These are phyloP conservation scores for Antrodiella citrinella DNA, from an alignment of 768 basidiomycete species.

Conservation along the genomic window DNA sequence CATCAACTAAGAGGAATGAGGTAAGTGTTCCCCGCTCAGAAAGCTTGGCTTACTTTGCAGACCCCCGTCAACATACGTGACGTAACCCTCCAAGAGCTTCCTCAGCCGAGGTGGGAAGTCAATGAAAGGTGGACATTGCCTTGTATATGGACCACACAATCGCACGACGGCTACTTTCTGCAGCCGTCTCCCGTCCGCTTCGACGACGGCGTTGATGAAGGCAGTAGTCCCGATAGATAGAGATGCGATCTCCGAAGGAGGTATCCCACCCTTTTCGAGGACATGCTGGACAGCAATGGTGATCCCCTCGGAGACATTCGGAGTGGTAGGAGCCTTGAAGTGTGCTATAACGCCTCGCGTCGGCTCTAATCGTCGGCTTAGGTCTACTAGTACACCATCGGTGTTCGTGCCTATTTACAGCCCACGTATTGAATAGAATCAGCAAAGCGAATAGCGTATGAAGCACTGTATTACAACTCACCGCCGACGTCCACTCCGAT, in stretches of 20 bases:
- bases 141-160: conserved; percentile 51
- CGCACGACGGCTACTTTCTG: conserved; percentile 57
- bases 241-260: conserved; percentile 34
- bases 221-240: conserved; percentile 59
- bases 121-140: conserved; percentile 49
- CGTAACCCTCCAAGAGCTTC: conserved; percentile 24
- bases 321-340: conserved; percentile 46
- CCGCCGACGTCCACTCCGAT: conserved; percentile 24
- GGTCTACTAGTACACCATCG: conserved; percentile 32
- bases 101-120: conserved; percentile 36
- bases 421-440: not conserved
- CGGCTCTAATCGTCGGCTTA: conserved; percentile 21
- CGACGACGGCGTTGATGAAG: conserved; percentile 43
- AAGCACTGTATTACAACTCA: conserved; percentile 2
- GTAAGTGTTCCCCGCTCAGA: not conserved
- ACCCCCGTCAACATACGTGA: conserved; percentile 33
- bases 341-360: conserved; percentile 29
- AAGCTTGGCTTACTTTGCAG: conserved; percentile 25
- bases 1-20: conserved; percentile 31
- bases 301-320: conserved; percentile 52
- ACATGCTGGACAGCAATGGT: conserved; percentile 40
- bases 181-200: conserved; percentile 43
- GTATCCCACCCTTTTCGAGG: conserved; percentile 29
- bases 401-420: conserved; percentile 28
- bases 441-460: not conserved